phyloP scores from a whole-genome alignment of 768 basidiomycete genomes.

The Kwoniella dejecticola region DNA sequence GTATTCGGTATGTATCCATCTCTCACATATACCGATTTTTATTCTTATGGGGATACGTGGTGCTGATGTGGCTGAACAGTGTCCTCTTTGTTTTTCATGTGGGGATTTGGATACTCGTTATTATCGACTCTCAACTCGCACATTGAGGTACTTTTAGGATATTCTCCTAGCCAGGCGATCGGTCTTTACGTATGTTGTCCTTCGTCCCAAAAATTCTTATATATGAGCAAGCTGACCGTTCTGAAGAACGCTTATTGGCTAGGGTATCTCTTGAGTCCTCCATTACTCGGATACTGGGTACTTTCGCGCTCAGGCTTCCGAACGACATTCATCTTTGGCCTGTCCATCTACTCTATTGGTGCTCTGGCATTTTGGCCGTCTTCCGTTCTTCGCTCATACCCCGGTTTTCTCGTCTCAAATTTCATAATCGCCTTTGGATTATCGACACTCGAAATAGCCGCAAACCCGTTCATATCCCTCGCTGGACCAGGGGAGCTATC shows the following conservation, averaged over 20 bases:
- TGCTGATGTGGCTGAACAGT: constrained; percentile 19
- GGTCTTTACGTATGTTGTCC: background rate
- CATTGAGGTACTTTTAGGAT: constrained; percentile 14
- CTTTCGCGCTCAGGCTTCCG: constrained; percentile 47
- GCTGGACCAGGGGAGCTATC: constrained; percentile 46
- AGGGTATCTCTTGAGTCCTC: constrained; percentile 44
- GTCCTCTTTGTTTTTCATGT: constrained; percentile 48
- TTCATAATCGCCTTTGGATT: constrained; percentile 48
- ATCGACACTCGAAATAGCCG: constrained; percentile 45
- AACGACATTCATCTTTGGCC: constrained; percentile 48
- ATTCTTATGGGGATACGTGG: background rate
- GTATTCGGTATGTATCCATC: constrained; percentile 38
- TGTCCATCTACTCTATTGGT: constrained; percentile 46
- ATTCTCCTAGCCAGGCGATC: background rate
- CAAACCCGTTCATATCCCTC: constrained; percentile 50
- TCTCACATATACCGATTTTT: no score
- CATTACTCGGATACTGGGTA: constrained; percentile 43
- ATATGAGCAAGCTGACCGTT: background rate
- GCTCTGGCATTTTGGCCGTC: constrained; percentile 53
- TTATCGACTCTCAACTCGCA: constrained; percentile 43
- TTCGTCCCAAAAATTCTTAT: background rate
- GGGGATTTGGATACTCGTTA: constrained; percentile 50
- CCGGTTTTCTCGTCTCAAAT: constrained; percentile 51
- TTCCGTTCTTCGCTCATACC: constrained; percentile 39
- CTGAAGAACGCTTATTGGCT: constrained; percentile 27